Conservation (phyloP, 306 rosid species). For the Prunus salicina region DNA sequence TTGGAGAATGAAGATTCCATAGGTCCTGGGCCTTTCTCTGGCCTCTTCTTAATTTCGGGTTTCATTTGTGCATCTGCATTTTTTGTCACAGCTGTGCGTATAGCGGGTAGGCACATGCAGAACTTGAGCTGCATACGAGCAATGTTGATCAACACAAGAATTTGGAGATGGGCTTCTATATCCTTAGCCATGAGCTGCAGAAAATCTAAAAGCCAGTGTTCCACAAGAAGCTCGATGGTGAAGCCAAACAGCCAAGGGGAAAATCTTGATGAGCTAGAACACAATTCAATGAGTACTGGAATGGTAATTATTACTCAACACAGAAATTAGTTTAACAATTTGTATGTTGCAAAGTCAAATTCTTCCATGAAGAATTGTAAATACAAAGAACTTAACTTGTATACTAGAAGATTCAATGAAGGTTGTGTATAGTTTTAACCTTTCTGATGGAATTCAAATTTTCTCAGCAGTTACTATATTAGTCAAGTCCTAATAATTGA, state of each 20-base stretch:
- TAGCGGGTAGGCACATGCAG: not conserved
- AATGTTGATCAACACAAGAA: not conserved
- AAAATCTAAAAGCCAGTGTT: too few species aligned
- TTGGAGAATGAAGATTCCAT: slow-evolving; percentile 16
- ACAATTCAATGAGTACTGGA: not conserved
- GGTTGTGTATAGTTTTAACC: too few species aligned
- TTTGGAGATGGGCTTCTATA: not conserved
- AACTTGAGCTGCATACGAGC: not conserved
- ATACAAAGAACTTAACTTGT: not conserved
- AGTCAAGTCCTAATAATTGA: too few species aligned
- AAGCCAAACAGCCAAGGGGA: not conserved
- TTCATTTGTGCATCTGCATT: slow-evolving; percentile 16
- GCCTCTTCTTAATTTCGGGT: slow-evolving; percentile 36
- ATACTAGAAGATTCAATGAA: too few species aligned
- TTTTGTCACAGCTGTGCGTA: slow-evolving; percentile 1
- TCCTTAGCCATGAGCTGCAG: too few species aligned
- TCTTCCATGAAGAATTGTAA: not conserved
- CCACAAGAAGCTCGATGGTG: not conserved
- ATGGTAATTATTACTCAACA: not conserved
- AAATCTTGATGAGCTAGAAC: not conserved
- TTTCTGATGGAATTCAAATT: too few species aligned
- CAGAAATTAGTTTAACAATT: too few species aligned
- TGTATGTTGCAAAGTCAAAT: too few species aligned
- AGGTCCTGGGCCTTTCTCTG: slow-evolving; percentile 49
- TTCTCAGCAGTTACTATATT: too few species aligned